phyloP scores from a whole-genome alignment of 495 filamentous ascomycete species.

The Letharia columbiana region DNA sequence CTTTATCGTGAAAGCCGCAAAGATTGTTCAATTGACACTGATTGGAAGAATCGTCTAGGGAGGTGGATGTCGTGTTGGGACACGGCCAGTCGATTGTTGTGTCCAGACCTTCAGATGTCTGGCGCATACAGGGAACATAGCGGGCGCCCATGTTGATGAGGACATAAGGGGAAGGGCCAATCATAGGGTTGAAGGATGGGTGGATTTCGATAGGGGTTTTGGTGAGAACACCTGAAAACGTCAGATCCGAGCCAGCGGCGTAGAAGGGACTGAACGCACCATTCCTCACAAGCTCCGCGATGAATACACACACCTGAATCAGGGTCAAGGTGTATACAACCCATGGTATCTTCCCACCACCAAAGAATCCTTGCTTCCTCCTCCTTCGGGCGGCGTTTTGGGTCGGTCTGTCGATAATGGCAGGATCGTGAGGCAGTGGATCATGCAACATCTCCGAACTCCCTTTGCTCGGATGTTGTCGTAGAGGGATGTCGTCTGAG shows the following conservation, averaged over 20 bases:
- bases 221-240: slow-evolving; percentile 39
- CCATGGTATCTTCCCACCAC: slow-evolving; percentile 58
- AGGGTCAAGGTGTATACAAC: slow-evolving; percentile 73
- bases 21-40: slow-evolving; percentile 65
- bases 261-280: slow-evolving; percentile 41
- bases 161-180: slow-evolving; percentile 81
- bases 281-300: slow-evolving; percentile 76
- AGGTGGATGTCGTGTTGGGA: slow-evolving; percentile 58
- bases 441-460: slow-evolving; percentile 18
- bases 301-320: slow-evolving; percentile 79
- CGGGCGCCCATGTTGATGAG: slow-evolving; percentile 95
- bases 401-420: slow-evolving; percentile 28
- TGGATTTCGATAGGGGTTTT: slow-evolving; percentile 75
- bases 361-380: slow-evolving; percentile 45
- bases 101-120: slow-evolving; percentile 56
- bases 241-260: slow-evolving; percentile 5
- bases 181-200: slow-evolving; percentile 90
- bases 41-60: slow-evolving; percentile 35
- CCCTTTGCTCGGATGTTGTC: slow-evolving; percentile 31
- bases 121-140: slow-evolving; percentile 92
- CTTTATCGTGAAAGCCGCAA: slow-evolving; percentile 62
- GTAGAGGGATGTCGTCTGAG: slow-evolving; percentile 61
- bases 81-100: slow-evolving; percentile 58
- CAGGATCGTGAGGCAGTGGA: slow-evolving; percentile 29
- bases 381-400: slow-evolving; percentile 43